Evolutionary conservation across 2,329 filamentous ascomycete genomes (phyloP).

Genomic region (Rutstroemia sydowiana): DNA sequence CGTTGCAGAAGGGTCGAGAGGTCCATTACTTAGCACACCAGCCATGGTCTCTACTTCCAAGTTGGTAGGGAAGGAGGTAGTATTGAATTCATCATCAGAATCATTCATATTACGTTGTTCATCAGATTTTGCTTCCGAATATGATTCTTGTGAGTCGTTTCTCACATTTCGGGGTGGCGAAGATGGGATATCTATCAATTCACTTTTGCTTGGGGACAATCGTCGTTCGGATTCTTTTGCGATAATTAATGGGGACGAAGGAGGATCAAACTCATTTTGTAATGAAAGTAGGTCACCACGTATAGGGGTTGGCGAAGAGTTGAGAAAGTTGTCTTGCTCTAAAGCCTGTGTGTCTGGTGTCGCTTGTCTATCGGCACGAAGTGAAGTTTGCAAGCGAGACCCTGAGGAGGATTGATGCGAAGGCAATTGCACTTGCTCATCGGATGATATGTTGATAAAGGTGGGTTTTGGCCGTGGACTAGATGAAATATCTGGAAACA

Average conservation of each 20-base stretch:
- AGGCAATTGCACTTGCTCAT: conserved; percentile 23
- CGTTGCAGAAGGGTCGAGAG: conserved; percentile 19
- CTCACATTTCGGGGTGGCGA: conserved; percentile 18
- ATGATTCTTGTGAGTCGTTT: neutral
- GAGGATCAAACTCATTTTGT: conserved; percentile 43
- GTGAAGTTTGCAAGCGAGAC: conserved; percentile 8
- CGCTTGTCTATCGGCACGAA: conserved; percentile 14
- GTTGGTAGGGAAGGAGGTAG: conserved; percentile 18
- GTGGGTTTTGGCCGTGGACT: conserved; percentile 34
- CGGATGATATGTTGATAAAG: conserved; percentile 16
- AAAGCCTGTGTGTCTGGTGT: conserved; percentile 21
- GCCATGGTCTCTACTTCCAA: neutral
- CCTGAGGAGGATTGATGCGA: conserved; percentile 20
- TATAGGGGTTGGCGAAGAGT: conserved; percentile 50
- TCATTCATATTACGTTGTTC: too few relatives aligned
- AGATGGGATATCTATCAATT: conserved; percentile 35
- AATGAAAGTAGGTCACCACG: conserved; percentile 44
- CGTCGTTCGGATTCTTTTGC: neutral
- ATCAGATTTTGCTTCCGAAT: too few relatives aligned
- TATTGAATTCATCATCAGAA: conserved; percentile 27
- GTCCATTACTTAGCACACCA: neutral
- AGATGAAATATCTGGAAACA: conserved; percentile 63
- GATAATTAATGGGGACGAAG: conserved; percentile 49
- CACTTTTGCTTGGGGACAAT: too few relatives aligned
- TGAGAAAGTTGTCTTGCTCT: conserved; percentile 34